Evolutionary conservation across 2,329 filamentous ascomycete genomes (phyloP), one percentile per base, ranked within the genome.

Genomic region (Berkeleyomyces rouxiae): DNA sequence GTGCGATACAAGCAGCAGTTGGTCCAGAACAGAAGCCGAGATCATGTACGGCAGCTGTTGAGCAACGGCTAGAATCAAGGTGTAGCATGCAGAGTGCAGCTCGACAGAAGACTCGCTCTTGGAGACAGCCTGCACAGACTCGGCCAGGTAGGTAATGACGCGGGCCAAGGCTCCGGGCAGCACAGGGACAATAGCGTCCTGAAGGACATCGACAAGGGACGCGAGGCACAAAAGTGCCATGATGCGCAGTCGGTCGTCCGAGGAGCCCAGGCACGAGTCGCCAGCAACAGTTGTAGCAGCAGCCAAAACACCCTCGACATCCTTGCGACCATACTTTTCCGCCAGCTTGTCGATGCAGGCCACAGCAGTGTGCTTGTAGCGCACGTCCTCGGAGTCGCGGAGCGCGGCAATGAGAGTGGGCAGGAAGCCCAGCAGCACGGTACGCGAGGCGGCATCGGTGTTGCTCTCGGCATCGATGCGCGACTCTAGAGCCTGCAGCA

Each of bases 321-420:
- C 88, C 72, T 91, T 95, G 77, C 93, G 95, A 67, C 93, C 95
- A 71, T 96, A 97, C 72, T 92, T 92, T 74, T 96, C 91, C 2
- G 88, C 83, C 66, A 99, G 95, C 72, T 89, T 88, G 74, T 96
- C 91, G 53, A 97, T 86, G 68, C 92, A 97, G 43, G 85, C 84
- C 66, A 99, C 85, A 0, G 91, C 88, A 9, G 88, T 90, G 68
- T 90, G 86, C 74, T 92, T 90, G 71, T 93, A 86, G 37, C 83
- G 79, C 61, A 86, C 81, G 67, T 93, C 85, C 40, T 80, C 76
- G 5, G 87, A 86, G 59, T 86, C 81, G 62, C 85, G 78, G 64
- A 99, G 82, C 55, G 95, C 87, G 23, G 81, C 79, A 16, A 88
- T 88, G 65, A 96, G 79, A 67, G 86, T 86, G 9, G 88, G 85